Evolutionary conservation across 1,284 basidiomycete genomes (phyloP).

Genomic region (Porodaedalea pini): DNA sequence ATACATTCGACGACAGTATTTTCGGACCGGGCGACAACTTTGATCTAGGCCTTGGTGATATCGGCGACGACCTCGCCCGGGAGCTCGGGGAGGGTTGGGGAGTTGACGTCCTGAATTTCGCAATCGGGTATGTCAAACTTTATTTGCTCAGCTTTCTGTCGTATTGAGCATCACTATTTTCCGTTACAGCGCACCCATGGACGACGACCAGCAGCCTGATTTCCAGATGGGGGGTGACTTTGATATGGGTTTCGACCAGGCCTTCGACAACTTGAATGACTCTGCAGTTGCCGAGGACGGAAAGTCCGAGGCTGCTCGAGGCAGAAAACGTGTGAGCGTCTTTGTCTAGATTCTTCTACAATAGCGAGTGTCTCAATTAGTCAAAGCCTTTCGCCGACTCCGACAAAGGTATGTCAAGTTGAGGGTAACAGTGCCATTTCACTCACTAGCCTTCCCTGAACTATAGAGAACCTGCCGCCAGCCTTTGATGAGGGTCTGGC

Average conservation of each 20-base stretch:
- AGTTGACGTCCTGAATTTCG: constrained; percentile 10
- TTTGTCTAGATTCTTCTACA: background rate
- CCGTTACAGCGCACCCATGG: constrained; percentile 1
- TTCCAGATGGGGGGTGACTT: constrained; percentile 4
- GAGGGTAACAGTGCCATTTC: too few relatives aligned
- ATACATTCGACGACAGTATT: constrained; percentile 43
- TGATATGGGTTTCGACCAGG: background rate
- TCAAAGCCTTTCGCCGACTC: constrained; percentile 11
- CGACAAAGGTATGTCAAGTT: constrained; percentile 13
- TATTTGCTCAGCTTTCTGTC: background rate
- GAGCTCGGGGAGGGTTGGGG: constrained; percentile 74
- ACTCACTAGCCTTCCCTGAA: background rate
- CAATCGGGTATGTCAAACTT: constrained; percentile 17
- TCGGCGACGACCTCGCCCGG: constrained; percentile 66
- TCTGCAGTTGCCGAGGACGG: background rate
- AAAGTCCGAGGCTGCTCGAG: background rate
- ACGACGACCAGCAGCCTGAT: constrained; percentile 5
- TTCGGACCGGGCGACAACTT: constrained; percentile 43
- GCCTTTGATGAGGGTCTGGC: constrained; percentile 18
- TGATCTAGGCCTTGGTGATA: constrained; percentile 44
- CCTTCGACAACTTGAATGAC: background rate
- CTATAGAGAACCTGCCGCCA: constrained; percentile 13
- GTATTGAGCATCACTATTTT: background rate
- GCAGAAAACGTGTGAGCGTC: constrained; percentile 10
- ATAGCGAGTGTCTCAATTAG: background rate